Percentiles rank a stretch among this genome's conserved stretches.
Conservation (phyloP, 805 yeast species). For the Nakazawaea wickerhamii region DNA sequence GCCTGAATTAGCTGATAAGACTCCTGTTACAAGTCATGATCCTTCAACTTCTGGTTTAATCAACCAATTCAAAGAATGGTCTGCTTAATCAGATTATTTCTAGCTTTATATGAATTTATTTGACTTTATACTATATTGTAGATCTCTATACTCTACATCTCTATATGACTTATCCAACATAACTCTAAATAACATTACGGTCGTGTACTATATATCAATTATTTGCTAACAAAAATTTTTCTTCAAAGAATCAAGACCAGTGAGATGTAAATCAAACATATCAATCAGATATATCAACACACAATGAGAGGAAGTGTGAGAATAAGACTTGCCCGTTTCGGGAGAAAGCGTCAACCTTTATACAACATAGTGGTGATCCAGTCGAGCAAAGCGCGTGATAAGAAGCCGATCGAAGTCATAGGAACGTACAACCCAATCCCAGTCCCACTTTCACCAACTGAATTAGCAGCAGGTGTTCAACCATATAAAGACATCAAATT, state of each 20-base stretch:
- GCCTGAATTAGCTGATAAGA: constrained; percentile 68
- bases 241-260: background rate
- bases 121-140: background rate
- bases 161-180: too few relatives aligned
- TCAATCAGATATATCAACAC: background rate
- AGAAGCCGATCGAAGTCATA: constrained; percentile 87
- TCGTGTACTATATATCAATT: too few relatives aligned
- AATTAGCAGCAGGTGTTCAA: constrained; percentile 45
- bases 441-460: constrained; percentile 57
- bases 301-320: constrained; percentile 67
- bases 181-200: too few relatives aligned
- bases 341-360: constrained; percentile 79
- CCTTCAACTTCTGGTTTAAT: constrained; percentile 88
- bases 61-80: constrained; percentile 93
- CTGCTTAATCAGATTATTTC: constrained; percentile 12
- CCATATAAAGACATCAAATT: constrained; percentile 76
- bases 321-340: constrained; percentile 89
- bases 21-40: constrained; percentile 67
- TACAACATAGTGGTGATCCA: constrained; percentile 91
- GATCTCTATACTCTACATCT: too few relatives aligned
- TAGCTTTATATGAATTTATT: background rate
- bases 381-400: constrained; percentile 71
- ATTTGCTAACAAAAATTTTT: background rate
- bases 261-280: background rate
- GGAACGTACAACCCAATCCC: constrained; percentile 92